Evolutionary conservation across 352 stramenopile species (phyloP), one percentile per base, ranked within the genome.

Genomic region (Pythium biforme): DNA sequence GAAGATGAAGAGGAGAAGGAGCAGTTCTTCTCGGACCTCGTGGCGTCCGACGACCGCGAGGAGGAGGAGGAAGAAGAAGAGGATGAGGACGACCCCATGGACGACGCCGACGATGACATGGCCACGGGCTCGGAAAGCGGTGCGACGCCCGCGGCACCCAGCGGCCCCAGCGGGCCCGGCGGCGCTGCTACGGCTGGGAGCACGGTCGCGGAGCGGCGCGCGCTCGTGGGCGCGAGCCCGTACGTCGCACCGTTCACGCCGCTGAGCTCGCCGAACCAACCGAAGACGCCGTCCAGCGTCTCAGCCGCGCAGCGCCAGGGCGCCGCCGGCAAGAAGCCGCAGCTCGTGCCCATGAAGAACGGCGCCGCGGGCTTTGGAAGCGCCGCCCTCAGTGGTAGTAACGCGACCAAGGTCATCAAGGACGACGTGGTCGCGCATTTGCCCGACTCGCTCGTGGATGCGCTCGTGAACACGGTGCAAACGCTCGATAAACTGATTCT

Each of bases 201-300:
- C 2, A n/a, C n/a, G n/a, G 56, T 61, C 2, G 62, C 86, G 39
- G 79, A 89, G 25, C 75, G 79, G 15, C 79, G 77, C 23, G 81
- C 81, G 4, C 79, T 89, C 62, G 74, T 90, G 8, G 72, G 79
- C 23, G 79, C 75, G 45, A 87, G 76, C 62, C 81, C 81, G 26
- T 90, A 86, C 52, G 23, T 90, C 29, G 72, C 79, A 22, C 81
- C 81, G 2, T 90, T 90, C 65, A 90, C 81, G 48, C 81, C 81
- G 43, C 72, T 86, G 63, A 74, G 77, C n/a, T 86, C 77, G 12
- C 79, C 81, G 1, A 79, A 68, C 49, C 60, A 66, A 5, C 74
- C 76, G 0, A 89, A 89, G 64, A 88, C 79, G 33, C 81, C 79
- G 15, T 79, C 77, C 1, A 81, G 72, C 45, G 66, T 69, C 19